Evolutionary conservation across 371 early-diverging fungal genomes (phyloP).

Genomic region (Entomophthora muscae): DNA sequence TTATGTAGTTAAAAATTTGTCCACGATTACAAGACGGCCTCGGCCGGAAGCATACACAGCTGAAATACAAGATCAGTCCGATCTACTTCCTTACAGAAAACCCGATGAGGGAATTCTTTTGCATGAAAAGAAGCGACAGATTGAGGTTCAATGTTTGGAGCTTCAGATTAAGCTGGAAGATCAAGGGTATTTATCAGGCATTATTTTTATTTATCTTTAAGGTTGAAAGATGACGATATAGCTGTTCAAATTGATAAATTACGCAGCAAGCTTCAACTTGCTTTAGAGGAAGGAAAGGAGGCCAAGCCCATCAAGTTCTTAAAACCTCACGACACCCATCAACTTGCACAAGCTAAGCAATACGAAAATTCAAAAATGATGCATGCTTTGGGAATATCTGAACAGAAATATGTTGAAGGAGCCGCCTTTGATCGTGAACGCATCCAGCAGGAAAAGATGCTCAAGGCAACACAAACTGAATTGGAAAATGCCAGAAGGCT

Average conservation of each 20-base stretch:
- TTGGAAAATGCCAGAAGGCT: constrained; percentile 1
- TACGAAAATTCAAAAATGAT: constrained; percentile 40
- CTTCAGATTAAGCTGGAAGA: constrained; percentile 65
- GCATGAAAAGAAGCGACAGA: constrained; percentile 73
- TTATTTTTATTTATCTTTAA: constrained; percentile 11
- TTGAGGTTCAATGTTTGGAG: constrained; percentile 71
- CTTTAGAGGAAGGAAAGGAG: constrained; percentile 25
- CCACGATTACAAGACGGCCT: constrained; percentile 35
- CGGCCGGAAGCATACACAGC: constrained; percentile 15
- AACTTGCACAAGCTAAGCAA: constrained; percentile 48
- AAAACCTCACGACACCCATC: constrained; percentile 42
- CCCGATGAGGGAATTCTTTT: constrained; percentile 63
- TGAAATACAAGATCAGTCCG: constrained; percentile 20
- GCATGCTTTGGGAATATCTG: constrained; percentile 46
- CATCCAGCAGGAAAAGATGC: constrained; percentile 31
- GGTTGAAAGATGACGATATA: constrained; percentile 32
- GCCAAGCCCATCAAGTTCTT: constrained; percentile 14
- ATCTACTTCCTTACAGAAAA: constrained; percentile 20
- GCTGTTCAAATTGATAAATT: constrained; percentile 31
- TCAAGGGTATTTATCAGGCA: constrained; percentile 26
- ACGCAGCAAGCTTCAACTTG: constrained; percentile 23
- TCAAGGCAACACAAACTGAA: neutral
- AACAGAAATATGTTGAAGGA: constrained; percentile 46
- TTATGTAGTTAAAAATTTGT: constrained; percentile 78
- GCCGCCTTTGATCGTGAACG: constrained; percentile 64